Conservation (phyloP, 805 yeast species). For the Cyberlindnera xylosilytica region DNA sequence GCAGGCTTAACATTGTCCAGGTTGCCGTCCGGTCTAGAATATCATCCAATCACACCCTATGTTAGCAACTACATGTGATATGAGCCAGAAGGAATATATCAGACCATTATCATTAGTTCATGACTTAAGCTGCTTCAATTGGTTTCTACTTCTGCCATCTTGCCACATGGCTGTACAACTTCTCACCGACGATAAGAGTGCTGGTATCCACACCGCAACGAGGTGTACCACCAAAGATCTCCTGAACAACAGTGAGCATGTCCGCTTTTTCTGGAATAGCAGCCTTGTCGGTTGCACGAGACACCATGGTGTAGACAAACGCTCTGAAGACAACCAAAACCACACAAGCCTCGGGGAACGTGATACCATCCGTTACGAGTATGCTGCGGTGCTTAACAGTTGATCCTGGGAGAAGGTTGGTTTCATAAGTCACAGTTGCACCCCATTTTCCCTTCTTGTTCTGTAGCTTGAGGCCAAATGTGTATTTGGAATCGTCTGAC, state of each 20-base stretch:
- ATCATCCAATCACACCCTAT: too few relatives aligned
- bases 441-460: constrained; percentile 1
- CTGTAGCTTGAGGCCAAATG: not conserved
- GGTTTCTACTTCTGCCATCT: constrained; percentile 6
- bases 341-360: constrained; percentile 1
- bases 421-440: not conserved
- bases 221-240: not conserved
- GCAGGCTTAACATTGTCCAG: too few relatives aligned
- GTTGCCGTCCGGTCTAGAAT: too few relatives aligned
- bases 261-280: not conserved
- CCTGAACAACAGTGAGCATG: not conserved
- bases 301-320: constrained; percentile 1
- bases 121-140: too few relatives aligned
- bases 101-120: too few relatives aligned
- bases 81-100: too few relatives aligned
- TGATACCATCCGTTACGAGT: not conserved
- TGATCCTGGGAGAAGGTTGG: not conserved
- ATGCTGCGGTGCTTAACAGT: too few relatives aligned
- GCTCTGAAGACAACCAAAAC: constrained; percentile 5
- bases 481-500: not conserved
- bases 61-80: too few relatives aligned
- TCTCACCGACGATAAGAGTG: constrained; percentile 4
- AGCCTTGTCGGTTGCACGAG: not conserved
- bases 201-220: not conserved
- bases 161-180: constrained; percentile 3